Conservation (phyloP, 192 early-diverging fungal genomes). For the Neocallimastix lanati region DNA sequence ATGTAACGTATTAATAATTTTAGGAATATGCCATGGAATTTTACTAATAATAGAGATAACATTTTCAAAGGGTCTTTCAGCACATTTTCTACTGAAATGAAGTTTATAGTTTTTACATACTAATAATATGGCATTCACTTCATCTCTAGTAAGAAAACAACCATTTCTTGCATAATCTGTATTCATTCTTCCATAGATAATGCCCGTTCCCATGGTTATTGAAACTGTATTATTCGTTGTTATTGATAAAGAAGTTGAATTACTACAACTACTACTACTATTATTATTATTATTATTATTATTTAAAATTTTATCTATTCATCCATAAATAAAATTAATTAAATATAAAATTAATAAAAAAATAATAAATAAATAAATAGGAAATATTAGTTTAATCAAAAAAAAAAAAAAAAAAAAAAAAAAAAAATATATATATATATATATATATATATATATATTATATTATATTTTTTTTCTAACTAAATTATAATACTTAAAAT, state of each 20-base stretch:
- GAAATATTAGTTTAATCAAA: no score
- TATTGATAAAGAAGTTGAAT: not conserved
- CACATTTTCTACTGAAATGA: slow-evolving; percentile 54
- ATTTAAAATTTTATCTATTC: no score
- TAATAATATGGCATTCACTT: slow-evolving; percentile 49
- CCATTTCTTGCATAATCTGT: not conserved
- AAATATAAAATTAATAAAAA: no score
- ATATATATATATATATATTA: no score
- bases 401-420: no score
- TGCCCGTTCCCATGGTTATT: not conserved
- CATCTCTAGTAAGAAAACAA: slow-evolving; percentile 37
- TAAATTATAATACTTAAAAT: no score
- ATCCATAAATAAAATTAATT: no score
- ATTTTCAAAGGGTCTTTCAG: slow-evolving; percentile 57
- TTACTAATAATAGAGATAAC: slow-evolving; percentile 52
- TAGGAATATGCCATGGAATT: slow-evolving; percentile 51
- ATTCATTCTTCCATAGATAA: not conserved
- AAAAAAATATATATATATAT: no score
- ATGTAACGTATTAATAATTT: slow-evolving; percentile 38
- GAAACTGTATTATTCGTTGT: not conserved
- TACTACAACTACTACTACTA: no score
- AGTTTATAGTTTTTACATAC: slow-evolving; percentile 60
- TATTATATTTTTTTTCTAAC: no score
- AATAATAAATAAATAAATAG: no score
- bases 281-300: no score